Evolutionary conservation across 202 grass and related monocot genomes (phyloP), one percentile per base, ranked within the genome.

Genomic region (Saccharum hybrid): DNA sequence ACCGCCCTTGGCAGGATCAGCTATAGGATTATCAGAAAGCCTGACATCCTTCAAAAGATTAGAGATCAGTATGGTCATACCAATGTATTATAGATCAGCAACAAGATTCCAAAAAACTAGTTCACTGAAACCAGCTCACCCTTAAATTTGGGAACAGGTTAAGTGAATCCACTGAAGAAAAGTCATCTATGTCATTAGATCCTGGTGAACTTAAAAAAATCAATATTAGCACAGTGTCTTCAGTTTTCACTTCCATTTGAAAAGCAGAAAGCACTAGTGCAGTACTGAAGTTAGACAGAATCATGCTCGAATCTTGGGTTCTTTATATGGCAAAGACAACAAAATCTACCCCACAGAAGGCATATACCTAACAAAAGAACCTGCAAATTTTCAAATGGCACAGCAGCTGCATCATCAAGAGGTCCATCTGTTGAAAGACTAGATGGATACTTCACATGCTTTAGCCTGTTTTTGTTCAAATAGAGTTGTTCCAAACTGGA

Each of bases 391-490:
- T 93, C 87, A 76, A 98, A 95, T 71, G 89, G 87, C 63, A 77
- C 72, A n/a, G 66, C 37, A 79, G 65, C 33, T 82, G 70, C 54
- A 86, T 81, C 75, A 49, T 59, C 61, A 64, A 54, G 59, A 76
- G 38, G 12, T 59, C 38, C 75, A 72, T 65, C 4, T 42, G 54
- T 26, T 56, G 48, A 57, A 80, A 73, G 87, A 83, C 88, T 85
- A 38, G 83, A 86, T 26, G 96, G 91, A 68, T 95, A 95, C 51
- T 52, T 85, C 89, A 95, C 82, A 76, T 84, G 86, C 63, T 90
- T 98, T 78, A 98, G 34, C 81, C 82, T 92, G 75, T 98, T 98
- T 79, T 93, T 93, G 83, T 95, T 98, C 87, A 98, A 79, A 93
- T 98, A 72, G 40, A 98, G 91, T 51, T 98, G 87, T 81, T 95